These are phyloP conservation scores for Kazachstania africana DNA, from an alignment of 805 yeast species.

Conservation along the genomic window DNA sequence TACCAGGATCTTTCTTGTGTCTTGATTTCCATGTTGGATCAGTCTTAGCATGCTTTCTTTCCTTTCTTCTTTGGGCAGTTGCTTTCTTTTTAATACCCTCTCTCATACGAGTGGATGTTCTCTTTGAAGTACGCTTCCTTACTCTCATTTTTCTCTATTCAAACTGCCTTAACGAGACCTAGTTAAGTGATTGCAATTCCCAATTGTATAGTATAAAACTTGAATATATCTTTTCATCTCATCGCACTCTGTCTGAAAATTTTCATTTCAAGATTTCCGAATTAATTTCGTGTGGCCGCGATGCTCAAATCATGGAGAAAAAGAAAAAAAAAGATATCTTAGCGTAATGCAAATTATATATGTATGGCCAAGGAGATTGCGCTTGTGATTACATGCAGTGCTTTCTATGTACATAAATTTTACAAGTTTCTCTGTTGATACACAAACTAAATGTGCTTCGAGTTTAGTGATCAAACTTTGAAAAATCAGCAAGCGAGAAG, in stretches of 20 bases:
- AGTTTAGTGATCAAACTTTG: slow-evolving; percentile 14
- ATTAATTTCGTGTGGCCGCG: no score
- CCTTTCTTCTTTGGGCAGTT: slow-evolving; percentile 80
- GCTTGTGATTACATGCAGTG: no score
- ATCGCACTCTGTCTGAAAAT: no score
- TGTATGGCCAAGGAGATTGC: no score
- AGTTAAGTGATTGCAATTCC: neutral
- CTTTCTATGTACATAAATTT: no score
- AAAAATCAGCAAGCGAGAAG: slow-evolving; percentile 19
- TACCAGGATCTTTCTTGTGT: slow-evolving; percentile 80
- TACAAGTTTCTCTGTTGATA: no score
- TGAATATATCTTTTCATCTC: no score
- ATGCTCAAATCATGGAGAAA: no score
- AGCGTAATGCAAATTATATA: no score
- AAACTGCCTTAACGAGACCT: neutral
- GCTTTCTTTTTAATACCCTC: slow-evolving; percentile 96
- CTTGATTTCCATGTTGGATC: slow-evolving; percentile 91
- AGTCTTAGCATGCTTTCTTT: slow-evolving; percentile 69
- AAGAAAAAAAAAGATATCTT: no score
- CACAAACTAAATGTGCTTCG: no score
- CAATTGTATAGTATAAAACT: neutral
- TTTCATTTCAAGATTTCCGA: no score
- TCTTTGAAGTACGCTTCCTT: slow-evolving; percentile 64
- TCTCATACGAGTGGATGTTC: slow-evolving; percentile 84
- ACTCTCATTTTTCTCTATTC: slow-evolving; percentile 31